These are phyloP conservation scores for Polytolypa hystricis DNA, from an alignment of 2,329 filamentous ascomycete genomes.

Conservation along the genomic window DNA sequence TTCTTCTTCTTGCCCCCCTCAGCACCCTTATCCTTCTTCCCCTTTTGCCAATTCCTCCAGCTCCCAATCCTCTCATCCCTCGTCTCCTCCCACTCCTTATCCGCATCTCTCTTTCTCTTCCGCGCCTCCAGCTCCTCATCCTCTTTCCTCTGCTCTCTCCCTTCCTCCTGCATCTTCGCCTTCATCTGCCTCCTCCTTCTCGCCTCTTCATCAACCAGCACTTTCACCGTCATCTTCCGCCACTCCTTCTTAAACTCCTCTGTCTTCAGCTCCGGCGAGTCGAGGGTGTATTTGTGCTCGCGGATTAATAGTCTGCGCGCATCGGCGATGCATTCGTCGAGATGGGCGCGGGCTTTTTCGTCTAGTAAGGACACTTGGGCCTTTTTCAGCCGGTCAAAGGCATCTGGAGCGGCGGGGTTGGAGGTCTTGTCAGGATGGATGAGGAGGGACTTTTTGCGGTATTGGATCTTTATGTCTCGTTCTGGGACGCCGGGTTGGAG, in stretches of 20 bases:
- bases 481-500: conserved; percentile 91
- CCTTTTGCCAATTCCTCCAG: conserved; percentile 86
- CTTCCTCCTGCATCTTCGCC: conserved; percentile 93
- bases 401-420: conserved; percentile 82
- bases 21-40: conserved; percentile 37
- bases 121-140: conserved; percentile 74
- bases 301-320: conserved; percentile 90
- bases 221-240: conserved; percentile 79
- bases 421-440: conserved; percentile 98
- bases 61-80: conserved; percentile 83
- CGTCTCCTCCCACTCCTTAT: conserved; percentile 90
- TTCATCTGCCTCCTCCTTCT: conserved; percentile 74
- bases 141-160: conserved; percentile 70
- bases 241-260: conserved; percentile 73
- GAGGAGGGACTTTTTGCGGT: conserved; percentile 95
- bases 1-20: conserved; percentile 53
- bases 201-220: conserved; percentile 87
- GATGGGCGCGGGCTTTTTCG: conserved; percentile 73
- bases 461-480: conserved; percentile 86
- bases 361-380: conserved; percentile 85
- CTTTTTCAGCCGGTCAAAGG: conserved; percentile 93
- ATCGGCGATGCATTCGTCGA: conserved; percentile 93
- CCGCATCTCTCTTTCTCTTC: conserved; percentile 81
- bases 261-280: conserved; percentile 72
- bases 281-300: conserved; percentile 84